phyloP scores from a whole-genome alignment of 2,329 filamentous ascomycete species.

The Hypoxylon sp. region DNA sequence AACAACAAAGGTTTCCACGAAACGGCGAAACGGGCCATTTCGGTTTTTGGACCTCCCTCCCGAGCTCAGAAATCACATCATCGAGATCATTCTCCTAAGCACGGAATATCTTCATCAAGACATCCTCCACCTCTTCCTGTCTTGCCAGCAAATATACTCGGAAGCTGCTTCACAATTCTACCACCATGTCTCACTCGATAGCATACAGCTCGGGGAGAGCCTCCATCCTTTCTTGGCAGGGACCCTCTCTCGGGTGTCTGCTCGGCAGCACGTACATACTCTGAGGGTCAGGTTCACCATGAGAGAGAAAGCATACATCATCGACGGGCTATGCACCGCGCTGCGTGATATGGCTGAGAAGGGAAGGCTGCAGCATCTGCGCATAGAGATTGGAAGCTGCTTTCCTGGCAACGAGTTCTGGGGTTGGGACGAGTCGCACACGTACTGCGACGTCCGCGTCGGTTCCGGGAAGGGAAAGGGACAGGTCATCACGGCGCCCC shows the following conservation, averaged over 20 bases:
- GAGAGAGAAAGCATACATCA: conserved; percentile 33
- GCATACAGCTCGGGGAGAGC: conserved; percentile 20
- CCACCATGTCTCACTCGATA: conserved; percentile 38
- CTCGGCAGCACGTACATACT: conserved; percentile 39
- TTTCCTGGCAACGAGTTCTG: conserved; percentile 42
- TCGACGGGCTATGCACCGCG: conserved; percentile 32
- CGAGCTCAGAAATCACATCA: conserved; percentile 39
- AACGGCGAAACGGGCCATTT: conserved; percentile 35
- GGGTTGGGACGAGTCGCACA: conserved; percentile 27
- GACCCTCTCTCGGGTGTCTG: conserved; percentile 31
- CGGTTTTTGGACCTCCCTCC: conserved; percentile 42
- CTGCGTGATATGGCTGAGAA: conserved; percentile 39
- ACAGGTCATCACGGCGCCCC: conserved; percentile 31
- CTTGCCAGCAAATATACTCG: conserved; percentile 35
- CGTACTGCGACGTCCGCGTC: conserved; percentile 26
- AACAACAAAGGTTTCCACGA: conserved; percentile 1
- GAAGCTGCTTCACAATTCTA: conserved; percentile 43
- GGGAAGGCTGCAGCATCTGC: conserved; percentile 35
- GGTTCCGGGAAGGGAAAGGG: conserved; percentile 16
- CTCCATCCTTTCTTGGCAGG: conserved; percentile 34
- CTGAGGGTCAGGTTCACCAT: conserved; percentile 38
- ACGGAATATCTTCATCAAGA: conserved; percentile 22
- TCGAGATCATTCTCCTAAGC: conserved; percentile 31
- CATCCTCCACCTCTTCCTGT: conserved; percentile 37
- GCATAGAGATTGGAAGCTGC: conserved; percentile 34